A percentile compares a stretch with the other conserved stretches of the same genome.
Evolutionary conservation across 1,284 basidiomycete species (phyloP).

Genomic region (Ganoderma boninense): DNA sequence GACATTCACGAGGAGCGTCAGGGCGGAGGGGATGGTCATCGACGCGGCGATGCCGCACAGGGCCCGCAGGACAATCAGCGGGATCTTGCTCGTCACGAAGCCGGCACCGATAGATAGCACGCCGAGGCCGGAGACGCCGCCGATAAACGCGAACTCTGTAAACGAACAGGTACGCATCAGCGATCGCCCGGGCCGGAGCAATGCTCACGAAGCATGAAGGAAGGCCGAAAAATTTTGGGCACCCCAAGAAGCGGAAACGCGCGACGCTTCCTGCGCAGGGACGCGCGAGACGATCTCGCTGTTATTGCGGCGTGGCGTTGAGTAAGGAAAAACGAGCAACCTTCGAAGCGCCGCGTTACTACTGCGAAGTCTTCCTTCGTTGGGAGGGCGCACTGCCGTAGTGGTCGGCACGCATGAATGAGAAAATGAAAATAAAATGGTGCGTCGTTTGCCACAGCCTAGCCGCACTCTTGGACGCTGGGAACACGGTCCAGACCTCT

Average conservation of each 20-base stretch:
- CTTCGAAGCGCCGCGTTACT: not conserved
- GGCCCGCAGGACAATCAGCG: constrained; percentile 52
- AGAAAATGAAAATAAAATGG: not conserved
- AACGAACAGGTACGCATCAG: not conserved
- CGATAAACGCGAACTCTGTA: constrained; percentile 41
- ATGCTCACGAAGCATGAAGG: not conserved
- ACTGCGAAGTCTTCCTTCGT: not conserved
- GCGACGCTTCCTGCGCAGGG: not conserved
- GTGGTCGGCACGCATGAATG: not conserved
- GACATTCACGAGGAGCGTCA: constrained; percentile 53
- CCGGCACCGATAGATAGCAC: constrained; percentile 49
- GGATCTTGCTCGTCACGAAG: constrained; percentile 51
- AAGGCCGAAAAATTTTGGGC: not conserved
- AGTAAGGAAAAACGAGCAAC: not conserved
- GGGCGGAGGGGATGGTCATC: constrained; percentile 57
- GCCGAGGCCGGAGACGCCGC: constrained; percentile 47
- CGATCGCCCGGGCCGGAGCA: not conserved
- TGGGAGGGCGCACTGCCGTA: not conserved
- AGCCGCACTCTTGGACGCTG: not conserved
- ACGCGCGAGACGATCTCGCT: not conserved
- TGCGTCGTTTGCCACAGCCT: not conserved
- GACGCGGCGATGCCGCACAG: constrained; percentile 53
- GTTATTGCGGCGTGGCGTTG: not conserved
- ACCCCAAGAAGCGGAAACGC: not conserved
- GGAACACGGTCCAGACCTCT: not conserved